These are phyloP conservation scores for Theobroma grandiflorum DNA, from an alignment of 441 rosid genomes.

Conservation along the genomic window DNA sequence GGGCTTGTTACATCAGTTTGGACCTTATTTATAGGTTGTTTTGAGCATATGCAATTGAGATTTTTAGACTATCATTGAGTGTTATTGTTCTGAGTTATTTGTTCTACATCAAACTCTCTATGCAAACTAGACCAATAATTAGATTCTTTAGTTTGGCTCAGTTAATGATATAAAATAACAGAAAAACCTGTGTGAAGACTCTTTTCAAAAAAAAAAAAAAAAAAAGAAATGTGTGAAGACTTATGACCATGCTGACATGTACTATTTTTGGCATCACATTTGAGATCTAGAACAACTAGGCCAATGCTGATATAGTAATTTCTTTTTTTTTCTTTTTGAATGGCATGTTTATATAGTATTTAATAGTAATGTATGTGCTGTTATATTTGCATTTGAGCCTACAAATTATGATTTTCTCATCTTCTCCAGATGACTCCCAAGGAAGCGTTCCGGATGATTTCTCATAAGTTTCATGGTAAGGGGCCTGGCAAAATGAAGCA, in stretches of 20 bases:
- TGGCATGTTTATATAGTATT: neutral
- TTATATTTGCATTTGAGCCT: conserved; percentile 12
- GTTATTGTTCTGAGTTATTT: too few species aligned
- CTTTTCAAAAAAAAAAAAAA: too few species aligned
- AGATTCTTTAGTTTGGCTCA: neutral
- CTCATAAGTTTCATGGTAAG: conserved; percentile 97
- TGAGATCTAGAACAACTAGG: conserved; percentile 4
- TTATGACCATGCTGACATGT: neutral
- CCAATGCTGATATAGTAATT: neutral
- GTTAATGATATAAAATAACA: neutral
- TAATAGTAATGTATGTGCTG: neutral
- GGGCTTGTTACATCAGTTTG: too few species aligned
- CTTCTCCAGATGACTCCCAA: conserved; percentile 86
- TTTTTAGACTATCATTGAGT: too few species aligned
- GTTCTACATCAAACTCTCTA: neutral
- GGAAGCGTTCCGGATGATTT: conserved; percentile 84
- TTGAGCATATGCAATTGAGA: too few species aligned
- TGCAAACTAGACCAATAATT: neutral
- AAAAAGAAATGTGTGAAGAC: neutral
- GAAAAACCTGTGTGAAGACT: neutral
- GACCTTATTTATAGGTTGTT: too few species aligned
- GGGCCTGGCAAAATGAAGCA: conserved; percentile 99
- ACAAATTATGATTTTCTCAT: conserved; percentile 13
- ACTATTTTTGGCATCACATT: neutral
- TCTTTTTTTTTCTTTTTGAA: too few species aligned